Base-by-base conservation (phyloP, 306 rosid species). In the Gastrolobium bilobum region DNA sequence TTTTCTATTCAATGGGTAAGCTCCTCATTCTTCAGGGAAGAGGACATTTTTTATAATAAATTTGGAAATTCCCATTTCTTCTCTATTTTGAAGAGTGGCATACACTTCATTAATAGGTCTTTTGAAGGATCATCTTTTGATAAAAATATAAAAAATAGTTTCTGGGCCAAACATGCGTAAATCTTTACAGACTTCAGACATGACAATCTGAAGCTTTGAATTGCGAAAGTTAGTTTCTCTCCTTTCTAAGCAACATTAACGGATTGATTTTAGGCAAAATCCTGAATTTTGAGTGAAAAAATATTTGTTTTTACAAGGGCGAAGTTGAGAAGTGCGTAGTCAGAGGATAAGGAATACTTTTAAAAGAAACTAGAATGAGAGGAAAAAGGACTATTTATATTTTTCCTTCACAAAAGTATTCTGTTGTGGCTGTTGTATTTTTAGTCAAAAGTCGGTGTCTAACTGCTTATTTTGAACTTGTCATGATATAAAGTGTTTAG, bases 401-500 rank as follows among this genome's bases (percentile, higher is more conserved):
- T 71, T 71, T 50, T 31, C 78, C 72, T 60, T 52, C 11, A 42
- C 37, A 39, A 10, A 70, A 51, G 34, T 48, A 64, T 29, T 42
- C 26, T n/a, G 60, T 34, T 4, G 29, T 38, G 31, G 47, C 73
- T 14, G 15, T 52, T 7, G 30, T 29, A 56, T 7, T 39, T 69
- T 57, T 56, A 13, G 38, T 71, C 65, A 35, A n/a, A 70, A 57
- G 71, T 58, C 3, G 4, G 76, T 2, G 2, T 56, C 31, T 57
- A 71, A 72, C 42, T 63, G 56, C 44, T 54, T 53, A 34, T 39
- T 65, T 26, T 50, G 56, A 77, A 33, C 64, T 70, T 80, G 3
- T 40, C 75, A 64, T 30, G 42, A 69, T 31, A 44, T 53, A 5
- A 62, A 39, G 63, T 69, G 53, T 52, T 52, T 69, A 37, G 50